Conservation (phyloP, 805 yeast species). For the Saccharomycopsis malanga region DNA sequence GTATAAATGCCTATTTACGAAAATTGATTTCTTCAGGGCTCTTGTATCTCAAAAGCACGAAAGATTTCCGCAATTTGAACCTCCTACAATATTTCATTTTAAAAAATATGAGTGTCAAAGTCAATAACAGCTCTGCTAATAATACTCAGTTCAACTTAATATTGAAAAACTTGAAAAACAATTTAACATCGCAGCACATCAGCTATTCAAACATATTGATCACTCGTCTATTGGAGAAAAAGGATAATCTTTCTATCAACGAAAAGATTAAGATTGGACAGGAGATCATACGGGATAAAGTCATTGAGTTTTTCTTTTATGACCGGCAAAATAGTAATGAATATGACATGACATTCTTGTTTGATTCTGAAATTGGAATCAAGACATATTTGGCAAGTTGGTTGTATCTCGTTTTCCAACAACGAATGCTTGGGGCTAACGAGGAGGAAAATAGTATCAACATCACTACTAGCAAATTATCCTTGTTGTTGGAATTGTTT, state of each 20-base stretch:
- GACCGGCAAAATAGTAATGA: not conserved
- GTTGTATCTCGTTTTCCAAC: slow-evolving; percentile 5
- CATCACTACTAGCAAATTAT: not conserved
- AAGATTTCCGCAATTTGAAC: slow-evolving; percentile 30
- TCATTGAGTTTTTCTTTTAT: not conserved
- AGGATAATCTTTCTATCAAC: not conserved
- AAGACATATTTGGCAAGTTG: slow-evolving; percentile 12
- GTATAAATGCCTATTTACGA: slow-evolving; percentile 64
- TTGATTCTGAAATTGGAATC: slow-evolving; percentile 6
- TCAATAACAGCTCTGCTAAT: slow-evolving; percentile 26
- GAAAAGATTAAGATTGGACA: slow-evolving; percentile 1
- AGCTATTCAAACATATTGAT: not conserved
- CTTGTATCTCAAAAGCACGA: slow-evolving; percentile 45
- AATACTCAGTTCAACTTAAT: slow-evolving; percentile 51
- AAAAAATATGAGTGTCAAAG: slow-evolving; percentile 13
- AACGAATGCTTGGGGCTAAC: not conserved
- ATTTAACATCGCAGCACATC: not conserved
- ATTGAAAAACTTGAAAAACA: slow-evolving; percentile 36
- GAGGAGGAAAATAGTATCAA: not conserved
- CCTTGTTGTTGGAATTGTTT: slow-evolving; percentile 5
- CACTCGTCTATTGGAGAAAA: not conserved
- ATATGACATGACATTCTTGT: not conserved
- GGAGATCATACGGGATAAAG: slow-evolving; percentile 1
- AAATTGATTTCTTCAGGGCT: slow-evolving; percentile 82
- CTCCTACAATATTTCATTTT: slow-evolving; percentile 23